A percentile compares a stretch with the other conserved stretches of the same genome.
Evolutionary conservation across 768 basidiomycete species (phyloP).

Genomic region (Pholiota microspora): DNA sequence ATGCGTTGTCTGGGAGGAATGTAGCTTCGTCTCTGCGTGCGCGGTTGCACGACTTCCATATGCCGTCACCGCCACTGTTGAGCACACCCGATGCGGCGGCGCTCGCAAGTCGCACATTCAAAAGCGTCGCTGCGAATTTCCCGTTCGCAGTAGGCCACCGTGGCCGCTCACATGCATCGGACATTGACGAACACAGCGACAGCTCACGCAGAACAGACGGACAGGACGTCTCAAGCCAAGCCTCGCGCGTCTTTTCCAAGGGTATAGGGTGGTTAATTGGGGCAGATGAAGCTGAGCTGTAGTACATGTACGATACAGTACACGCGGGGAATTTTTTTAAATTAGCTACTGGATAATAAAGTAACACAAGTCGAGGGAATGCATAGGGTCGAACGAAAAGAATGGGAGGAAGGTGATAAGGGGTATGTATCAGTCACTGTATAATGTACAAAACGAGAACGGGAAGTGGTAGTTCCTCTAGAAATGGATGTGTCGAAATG

Average conservation of each 20-base stretch:
- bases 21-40: slow-evolving; percentile 54
- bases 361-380: slow-evolving; percentile 15
- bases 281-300: slow-evolving; percentile 55
- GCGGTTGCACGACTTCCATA: slow-evolving; percentile 63
- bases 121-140: slow-evolving; percentile 71
- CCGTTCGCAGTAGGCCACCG: slow-evolving; percentile 57
- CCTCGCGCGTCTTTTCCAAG: slow-evolving; percentile 75
- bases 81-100: slow-evolving; percentile 79
- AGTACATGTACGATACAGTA: slow-evolving; percentile 5
- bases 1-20: slow-evolving; percentile 26
- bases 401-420: background rate
- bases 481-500: slow-evolving; percentile 1
- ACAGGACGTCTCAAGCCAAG: slow-evolving; percentile 71
- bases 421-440: background rate
- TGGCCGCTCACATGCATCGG: slow-evolving; percentile 35
- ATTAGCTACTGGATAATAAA: slow-evolving; percentile 3
- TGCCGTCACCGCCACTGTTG: slow-evolving; percentile 66
- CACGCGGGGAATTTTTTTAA: background rate
- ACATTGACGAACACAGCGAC: slow-evolving; percentile 43
- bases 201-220: slow-evolving; percentile 41
- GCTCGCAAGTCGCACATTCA: slow-evolving; percentile 76
- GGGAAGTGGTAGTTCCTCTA: slow-evolving; percentile 1
- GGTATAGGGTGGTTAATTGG: slow-evolving; percentile 98
- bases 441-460: slow-evolving; percentile 11
- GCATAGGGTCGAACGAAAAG: background rate